Conservation (phyloP, 2,329 filamentous ascomycete genomes). For the Hymenoscyphus salicellus region DNA sequence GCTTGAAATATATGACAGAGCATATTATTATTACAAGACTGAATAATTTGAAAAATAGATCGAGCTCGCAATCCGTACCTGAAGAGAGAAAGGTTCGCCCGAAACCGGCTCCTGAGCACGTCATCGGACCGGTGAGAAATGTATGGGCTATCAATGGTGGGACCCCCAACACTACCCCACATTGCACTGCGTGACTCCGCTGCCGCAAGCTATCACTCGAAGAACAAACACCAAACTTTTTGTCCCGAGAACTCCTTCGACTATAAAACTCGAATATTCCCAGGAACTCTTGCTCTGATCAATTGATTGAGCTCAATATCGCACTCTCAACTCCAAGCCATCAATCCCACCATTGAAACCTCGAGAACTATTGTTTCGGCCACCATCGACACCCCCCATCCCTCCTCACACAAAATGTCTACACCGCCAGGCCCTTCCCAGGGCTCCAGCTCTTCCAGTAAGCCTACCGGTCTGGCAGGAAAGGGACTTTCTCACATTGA, state of each 20-base stretch:
- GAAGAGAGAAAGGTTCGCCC: not conserved
- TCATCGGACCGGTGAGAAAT: not conserved
- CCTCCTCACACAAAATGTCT: conserved; percentile 30
- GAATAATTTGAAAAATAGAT: too few relatives aligned
- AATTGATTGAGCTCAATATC: not conserved
- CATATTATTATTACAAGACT: too few relatives aligned
- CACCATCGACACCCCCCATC: not conserved
- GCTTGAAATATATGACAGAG: not conserved
- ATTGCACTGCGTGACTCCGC: conserved; percentile 2
- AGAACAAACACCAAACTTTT: conserved; percentile 1
- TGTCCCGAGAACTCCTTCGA: not conserved
- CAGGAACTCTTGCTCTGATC: not conserved
- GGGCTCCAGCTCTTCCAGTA: conserved; percentile 17
- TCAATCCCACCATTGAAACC: not conserved
- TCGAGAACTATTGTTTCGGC: not conserved
- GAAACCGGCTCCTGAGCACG: conserved; percentile 4
- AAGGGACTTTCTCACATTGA: conserved; percentile 55
- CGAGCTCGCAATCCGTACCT: too few relatives aligned
- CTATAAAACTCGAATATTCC: not conserved
- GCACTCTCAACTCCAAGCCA: not conserved
- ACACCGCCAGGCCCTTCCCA: conserved; percentile 34
- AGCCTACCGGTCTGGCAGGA: conserved; percentile 24
- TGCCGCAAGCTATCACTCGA: not conserved
- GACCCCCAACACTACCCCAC: conserved; percentile 6
- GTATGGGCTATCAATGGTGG: not conserved